Base-by-base conservation (phyloP, 2,329 filamentous ascomycete genomes). In the Neurospora sp. region DNA sequence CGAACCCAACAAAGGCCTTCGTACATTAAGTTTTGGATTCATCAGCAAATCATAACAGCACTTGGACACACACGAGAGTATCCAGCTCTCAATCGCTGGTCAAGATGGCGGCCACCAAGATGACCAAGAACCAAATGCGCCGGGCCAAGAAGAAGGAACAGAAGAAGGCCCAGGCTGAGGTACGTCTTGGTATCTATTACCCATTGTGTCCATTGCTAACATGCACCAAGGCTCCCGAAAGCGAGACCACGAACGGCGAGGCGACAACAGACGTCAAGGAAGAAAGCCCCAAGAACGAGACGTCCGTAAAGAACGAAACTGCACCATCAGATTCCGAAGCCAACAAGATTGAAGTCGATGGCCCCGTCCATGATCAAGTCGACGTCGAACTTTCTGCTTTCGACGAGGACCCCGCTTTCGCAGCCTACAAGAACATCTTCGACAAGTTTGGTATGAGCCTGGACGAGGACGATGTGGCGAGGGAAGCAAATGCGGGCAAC, bases 71-170 rank as follows among this genome's bases (percentile, higher is more conserved):
- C 68, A 57, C 36, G 69, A 67, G 69, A 70, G 70, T 71, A 65
- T 19, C 37, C 57, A 66, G 73, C 72, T 73, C 70, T 46, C 67
- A 69, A 17, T 40, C 67, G 70, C 68, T 52, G 66, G 66, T 68
- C 81, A 83, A 80, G 78, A 90, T 90, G 88, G 87, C 87, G 77
- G 80, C 83, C 74, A 81, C 85, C 74, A 96, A 95, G 83, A 89
- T 91, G 84, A 93, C 91, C 79, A 98, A 97, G 85, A 97, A 97
- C 82, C 93, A 97, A 82, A 90, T 94, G 84, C 88, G 93, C 80
- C 89, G 95, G 80, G 92, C 93, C 67, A 94, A 95, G 85, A 97
- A 96, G 87, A 97, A 97, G 89, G 91, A 93, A 76, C 88, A 92
- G 78, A 96, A 96, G 83, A 89, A 89, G 77, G 81, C 87, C 74